phyloP scores from a whole-genome alignment of 1,284 basidiomycete genomes.

The Afroboletus lepidellus region DNA sequence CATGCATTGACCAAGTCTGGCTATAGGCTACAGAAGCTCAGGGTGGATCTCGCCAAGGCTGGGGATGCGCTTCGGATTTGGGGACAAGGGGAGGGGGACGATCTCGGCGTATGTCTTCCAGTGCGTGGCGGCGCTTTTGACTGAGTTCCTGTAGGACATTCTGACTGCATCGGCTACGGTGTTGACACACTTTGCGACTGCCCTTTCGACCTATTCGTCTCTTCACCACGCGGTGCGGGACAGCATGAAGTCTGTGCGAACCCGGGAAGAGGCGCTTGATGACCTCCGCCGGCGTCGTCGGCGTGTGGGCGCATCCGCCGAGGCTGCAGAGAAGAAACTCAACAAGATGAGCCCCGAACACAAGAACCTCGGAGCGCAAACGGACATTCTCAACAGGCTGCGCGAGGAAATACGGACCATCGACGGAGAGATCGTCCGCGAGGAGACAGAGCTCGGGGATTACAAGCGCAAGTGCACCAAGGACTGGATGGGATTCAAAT shows the following conservation, averaged over 20 bases:
- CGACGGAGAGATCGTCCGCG: slow-evolving; percentile 81
- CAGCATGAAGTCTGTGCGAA: slow-evolving; percentile 75
- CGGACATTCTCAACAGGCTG: slow-evolving; percentile 70
- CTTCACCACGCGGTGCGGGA: slow-evolving; percentile 77
- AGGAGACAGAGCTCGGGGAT: slow-evolving; percentile 82
- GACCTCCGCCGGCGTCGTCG: slow-evolving; percentile 73
- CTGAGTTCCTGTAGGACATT: slow-evolving; percentile 59
- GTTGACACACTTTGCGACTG: slow-evolving; percentile 67
- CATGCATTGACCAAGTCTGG: not conserved
- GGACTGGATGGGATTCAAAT: slow-evolving; percentile 82
- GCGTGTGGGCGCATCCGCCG: slow-evolving; percentile 69
- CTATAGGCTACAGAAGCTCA: slow-evolving; percentile 62
- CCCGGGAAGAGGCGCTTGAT: slow-evolving; percentile 82
- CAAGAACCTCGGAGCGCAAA: slow-evolving; percentile 81
- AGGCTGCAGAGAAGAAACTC: slow-evolving; percentile 87
- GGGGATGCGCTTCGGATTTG: slow-evolving; percentile 76
- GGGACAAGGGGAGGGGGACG: slow-evolving; percentile 86
- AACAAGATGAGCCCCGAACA: slow-evolving; percentile 90
- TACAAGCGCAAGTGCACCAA: slow-evolving; percentile 76
- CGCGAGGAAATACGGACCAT: slow-evolving; percentile 77
- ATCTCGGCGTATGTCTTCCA: slow-evolving; percentile 62
- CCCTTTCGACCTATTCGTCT: slow-evolving; percentile 69
- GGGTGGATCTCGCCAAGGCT: slow-evolving; percentile 66
- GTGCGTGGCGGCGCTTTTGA: not conserved
- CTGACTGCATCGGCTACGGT: slow-evolving; percentile 72